Evolutionary conservation across 2,329 filamentous ascomycete genomes (phyloP).

Genomic region (Colletotrichum eremochloae): DNA sequence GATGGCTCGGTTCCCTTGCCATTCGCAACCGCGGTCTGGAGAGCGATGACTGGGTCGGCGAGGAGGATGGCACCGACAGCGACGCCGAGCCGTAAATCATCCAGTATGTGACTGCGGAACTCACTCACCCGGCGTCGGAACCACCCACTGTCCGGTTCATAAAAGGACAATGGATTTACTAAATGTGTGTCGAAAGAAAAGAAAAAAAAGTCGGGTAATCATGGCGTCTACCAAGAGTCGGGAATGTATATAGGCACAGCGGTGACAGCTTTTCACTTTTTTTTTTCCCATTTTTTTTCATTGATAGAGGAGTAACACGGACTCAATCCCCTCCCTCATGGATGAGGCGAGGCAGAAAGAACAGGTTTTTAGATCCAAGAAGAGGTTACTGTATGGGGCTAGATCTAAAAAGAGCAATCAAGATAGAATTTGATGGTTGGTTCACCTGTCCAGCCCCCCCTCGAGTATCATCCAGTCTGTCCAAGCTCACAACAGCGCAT

Average conservation of each 20-base stretch:
- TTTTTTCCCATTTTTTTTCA: neutral
- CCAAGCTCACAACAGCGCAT: neutral
- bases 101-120: neutral
- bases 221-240: conserved; percentile 22
- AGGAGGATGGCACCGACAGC: conserved; percentile 49
- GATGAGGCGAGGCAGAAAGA: conserved; percentile 8
- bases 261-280: neutral
- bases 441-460: neutral
- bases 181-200: conserved; percentile 14
- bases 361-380: conserved; percentile 14
- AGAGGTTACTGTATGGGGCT: neutral
- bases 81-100: conserved; percentile 38
- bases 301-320: conserved; percentile 15
- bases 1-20: conserved; percentile 83
- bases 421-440: neutral
- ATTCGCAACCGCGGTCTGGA: conserved; percentile 76
- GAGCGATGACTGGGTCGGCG: conserved; percentile 66
- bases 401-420: neutral
- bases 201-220: conserved; percentile 23
- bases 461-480: neutral
- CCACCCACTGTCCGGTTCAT: neutral
- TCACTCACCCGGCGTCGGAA: neutral
- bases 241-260: conserved; percentile 21
- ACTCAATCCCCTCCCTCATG: neutral
- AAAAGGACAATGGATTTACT: conserved; percentile 8